These are phyloP conservation scores for Galerina marginata DNA, from an alignment of 768 basidiomycete species.

Conservation along the genomic window DNA sequence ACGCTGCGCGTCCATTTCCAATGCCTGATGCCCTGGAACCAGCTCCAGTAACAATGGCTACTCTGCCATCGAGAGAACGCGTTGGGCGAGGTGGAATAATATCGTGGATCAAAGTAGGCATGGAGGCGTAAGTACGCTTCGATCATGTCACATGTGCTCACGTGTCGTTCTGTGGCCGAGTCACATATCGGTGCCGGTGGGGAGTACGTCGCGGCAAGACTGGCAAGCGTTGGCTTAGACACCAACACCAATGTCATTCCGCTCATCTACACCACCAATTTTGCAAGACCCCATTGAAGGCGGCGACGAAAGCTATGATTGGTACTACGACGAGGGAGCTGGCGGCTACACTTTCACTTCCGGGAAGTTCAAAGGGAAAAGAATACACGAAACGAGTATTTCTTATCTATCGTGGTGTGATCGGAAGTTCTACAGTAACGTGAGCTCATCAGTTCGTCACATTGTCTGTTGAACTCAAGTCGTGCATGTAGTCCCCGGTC, in stretches of 20 bases:
- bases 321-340: not conserved
- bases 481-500: not conserved
- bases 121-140: not conserved
- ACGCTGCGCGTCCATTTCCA: slow-evolving; percentile 47
- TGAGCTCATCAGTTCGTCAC: not conserved
- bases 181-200: not conserved
- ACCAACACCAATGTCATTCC: not conserved
- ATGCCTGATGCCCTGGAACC: slow-evolving; percentile 45
- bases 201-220: not conserved
- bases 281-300: not conserved
- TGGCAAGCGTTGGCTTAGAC: not conserved
- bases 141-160: too few relatives aligned
- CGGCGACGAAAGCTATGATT: not conserved
- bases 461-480: not conserved
- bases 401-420: slow-evolving; percentile 2
- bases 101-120: slow-evolving; percentile 2
- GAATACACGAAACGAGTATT: not conserved
- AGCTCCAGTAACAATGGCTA: slow-evolving; percentile 49
- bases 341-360: not conserved
- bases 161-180: too few relatives aligned
- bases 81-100: slow-evolving; percentile 32
- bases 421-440: not conserved
- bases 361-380: not conserved
- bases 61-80: slow-evolving; percentile 34
- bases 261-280: not conserved